Base-by-base conservation (phyloP, 2,329 filamentous ascomycete genomes). In the Monilinia polystroma region DNA sequence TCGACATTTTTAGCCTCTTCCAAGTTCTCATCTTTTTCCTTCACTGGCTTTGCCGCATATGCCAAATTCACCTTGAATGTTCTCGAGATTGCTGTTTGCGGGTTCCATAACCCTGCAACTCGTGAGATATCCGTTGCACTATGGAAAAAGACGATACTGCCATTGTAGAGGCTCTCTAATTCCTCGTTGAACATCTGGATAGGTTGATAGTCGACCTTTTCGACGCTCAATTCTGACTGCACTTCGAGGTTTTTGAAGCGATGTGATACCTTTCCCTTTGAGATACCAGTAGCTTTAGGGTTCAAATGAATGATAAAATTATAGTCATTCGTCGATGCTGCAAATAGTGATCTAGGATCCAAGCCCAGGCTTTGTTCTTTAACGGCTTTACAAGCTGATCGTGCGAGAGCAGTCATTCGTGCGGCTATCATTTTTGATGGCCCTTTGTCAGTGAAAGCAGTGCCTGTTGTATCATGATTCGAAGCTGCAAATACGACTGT, bases 381-480 rank as follows among this genome's bases (percentile, higher is more conserved):
- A 18, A 91, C 79, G 14, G 90, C 76, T 63, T 85, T 85, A 74
- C 85, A 85, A 14, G 92, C 92, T 3, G 92, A 90, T 71, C 89
- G 88, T 8, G 94, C 92, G 2, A 99, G 82, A 4, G 86, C 86
- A 0, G 90, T 93, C 84, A 98, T 90, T 51, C 95, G 87, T 18
- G 88, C 86, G 16, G 93, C 94, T 38, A 94, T 87, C 59, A 98
- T 91, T 76, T 91, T 93, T 16, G 90, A 87, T 0, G 94, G 93
- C 47, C 82, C 81, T 65, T 84, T 84, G 62, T 92, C 85, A 0
- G 90, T 97, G 84, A 92, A 98, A 0, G 89, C 90, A 11, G 89
- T 86, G 4, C 95, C 95, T 47, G 90, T 90, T 6, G 81, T 79
- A 73, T 97, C 93, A 70, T 91, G 81, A 64, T 91, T 90, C 0